Evolutionary conservation across 1,284 basidiomycete species (phyloP), one percentile per base, ranked within the genome.

Genomic region (Malassezia nana): DNA sequence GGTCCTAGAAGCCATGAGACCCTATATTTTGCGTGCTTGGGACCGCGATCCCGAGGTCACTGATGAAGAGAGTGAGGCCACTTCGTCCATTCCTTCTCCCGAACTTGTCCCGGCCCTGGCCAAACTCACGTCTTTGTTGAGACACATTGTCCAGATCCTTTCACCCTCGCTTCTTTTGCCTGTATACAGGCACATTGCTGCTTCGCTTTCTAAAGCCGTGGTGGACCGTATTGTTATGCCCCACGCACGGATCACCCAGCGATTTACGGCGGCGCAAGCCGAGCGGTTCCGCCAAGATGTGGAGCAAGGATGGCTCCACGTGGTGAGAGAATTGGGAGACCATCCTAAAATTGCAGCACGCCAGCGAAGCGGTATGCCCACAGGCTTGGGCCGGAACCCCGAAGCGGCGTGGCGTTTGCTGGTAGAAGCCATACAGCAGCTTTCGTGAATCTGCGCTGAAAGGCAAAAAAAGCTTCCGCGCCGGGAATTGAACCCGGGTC

Each of bases 151-250:
- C 18, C 50, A 58, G 4, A 52, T 66, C 4, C 53, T 72, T n/a
- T 61, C 65, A 0, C 43, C 59, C 3, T 41, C 46, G 12, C 55
- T 55, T 16, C 42, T 59, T 26, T 42, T 66, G 0, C 62, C 63
- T 8, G 45, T 69, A 30, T 72, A 73, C 46, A 55, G 70, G 0
- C 52, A 55, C 15, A 50, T 72, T 13, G 52, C 66, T 0, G 2
- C 29, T 0, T 26, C 50, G 0, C 46, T 72, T 4, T 38, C 55
- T 5, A 35, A 40, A 1, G 55, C 55, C 2, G 39, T 73, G 4
- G 63, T 73, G 2, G 66, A 70, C n/a, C 50, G 65, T 2, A 60
- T 73, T 2, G 46, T 73, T 25, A 66, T 71, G 55, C 46, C 64
- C 0, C 65, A 51, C 47, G 50, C 48, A n/a, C 54, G 54, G 22